phyloP scores from a whole-genome alignment of 2,329 filamentous ascomycete genomes.

The Fusarium begoniae region DNA sequence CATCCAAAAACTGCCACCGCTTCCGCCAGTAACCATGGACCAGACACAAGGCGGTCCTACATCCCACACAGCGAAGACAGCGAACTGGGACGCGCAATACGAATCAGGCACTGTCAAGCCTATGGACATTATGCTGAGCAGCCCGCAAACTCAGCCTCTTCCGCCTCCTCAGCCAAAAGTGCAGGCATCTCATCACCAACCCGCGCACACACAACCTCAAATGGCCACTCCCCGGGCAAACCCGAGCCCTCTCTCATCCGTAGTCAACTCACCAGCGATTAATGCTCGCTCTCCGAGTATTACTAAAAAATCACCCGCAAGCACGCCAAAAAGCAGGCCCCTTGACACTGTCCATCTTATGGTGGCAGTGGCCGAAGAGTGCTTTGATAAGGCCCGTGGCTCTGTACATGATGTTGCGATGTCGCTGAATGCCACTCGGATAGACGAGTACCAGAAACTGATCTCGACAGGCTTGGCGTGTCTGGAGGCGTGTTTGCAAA shows the following conservation, averaged over 20 bases:
- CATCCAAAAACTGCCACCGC: constrained; percentile 47
- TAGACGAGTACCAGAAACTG: constrained; percentile 76
- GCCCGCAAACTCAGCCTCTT: constrained; percentile 17
- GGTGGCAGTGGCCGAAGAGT: constrained; percentile 79
- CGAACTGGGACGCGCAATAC: constrained; percentile 22
- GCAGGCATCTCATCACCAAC: constrained; percentile 14
- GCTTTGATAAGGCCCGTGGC: constrained; percentile 71
- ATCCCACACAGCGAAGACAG: constrained; percentile 20
- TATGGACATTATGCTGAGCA: constrained; percentile 40
- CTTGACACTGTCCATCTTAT: constrained; percentile 68
- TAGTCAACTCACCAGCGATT: constrained; percentile 54
- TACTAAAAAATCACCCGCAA: constrained; percentile 54
- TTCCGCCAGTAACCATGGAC: constrained; percentile 39
- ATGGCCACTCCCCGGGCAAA: constrained; percentile 44
- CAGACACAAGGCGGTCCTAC: constrained; percentile 31
- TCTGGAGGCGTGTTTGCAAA: constrained; percentile 74
- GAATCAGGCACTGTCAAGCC: constrained; percentile 38
- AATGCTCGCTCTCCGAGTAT: constrained; percentile 53
- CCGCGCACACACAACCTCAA: constrained; percentile 25
- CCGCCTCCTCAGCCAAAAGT: constrained; percentile 19
- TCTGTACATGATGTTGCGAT: constrained; percentile 58
- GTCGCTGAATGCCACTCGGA: constrained; percentile 50
- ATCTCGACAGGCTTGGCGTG: constrained; percentile 78
- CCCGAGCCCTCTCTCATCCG: constrained; percentile 51
- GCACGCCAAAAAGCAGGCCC: constrained; percentile 52